phyloP scores from a whole-genome alignment of 495 filamentous ascomycete genomes.

The Talaromyces liani region DNA sequence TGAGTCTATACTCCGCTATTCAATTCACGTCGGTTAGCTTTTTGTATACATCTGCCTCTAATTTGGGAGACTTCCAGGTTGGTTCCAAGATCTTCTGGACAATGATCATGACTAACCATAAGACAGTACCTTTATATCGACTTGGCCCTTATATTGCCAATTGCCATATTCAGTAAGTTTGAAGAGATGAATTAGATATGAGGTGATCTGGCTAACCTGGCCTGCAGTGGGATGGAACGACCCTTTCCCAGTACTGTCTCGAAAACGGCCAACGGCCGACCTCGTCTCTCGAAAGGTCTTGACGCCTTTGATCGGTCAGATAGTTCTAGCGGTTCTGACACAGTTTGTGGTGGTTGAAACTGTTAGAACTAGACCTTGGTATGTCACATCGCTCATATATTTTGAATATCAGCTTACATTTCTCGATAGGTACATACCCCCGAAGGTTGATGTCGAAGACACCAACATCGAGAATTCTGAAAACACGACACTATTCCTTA shows the following conservation, averaged over 20 bases:
- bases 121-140: conserved; percentile 86
- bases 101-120: conserved; percentile 14
- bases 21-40: conserved; percentile 99
- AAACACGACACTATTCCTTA: conserved; percentile 81
- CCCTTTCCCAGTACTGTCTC: conserved; percentile 67
- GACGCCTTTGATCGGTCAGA: conserved; percentile 83
- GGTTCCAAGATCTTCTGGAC: not conserved
- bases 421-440: conserved; percentile 64
- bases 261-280: conserved; percentile 84
- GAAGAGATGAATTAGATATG: not conserved
- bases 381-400: no score
- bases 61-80: conserved; percentile 93
- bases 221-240: conserved; percentile 84
- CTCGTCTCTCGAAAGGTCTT: conserved; percentile 92
- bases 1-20: conserved; percentile 98
- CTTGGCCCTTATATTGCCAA: conserved; percentile 83
- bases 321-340: conserved; percentile 68
- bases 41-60: conserved; percentile 89
- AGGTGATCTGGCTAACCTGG: conserved; percentile 1
- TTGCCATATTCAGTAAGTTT: conserved; percentile 84
- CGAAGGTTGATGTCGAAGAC: conserved; percentile 62
- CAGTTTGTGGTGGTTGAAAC: conserved; percentile 66
- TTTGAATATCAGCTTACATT: conserved; percentile 6
- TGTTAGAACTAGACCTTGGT: conserved; percentile 76
- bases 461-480: conserved; percentile 85